Base-by-base conservation (phyloP, 106 monocot species). In the Dioscorea dumetorum region DNA sequence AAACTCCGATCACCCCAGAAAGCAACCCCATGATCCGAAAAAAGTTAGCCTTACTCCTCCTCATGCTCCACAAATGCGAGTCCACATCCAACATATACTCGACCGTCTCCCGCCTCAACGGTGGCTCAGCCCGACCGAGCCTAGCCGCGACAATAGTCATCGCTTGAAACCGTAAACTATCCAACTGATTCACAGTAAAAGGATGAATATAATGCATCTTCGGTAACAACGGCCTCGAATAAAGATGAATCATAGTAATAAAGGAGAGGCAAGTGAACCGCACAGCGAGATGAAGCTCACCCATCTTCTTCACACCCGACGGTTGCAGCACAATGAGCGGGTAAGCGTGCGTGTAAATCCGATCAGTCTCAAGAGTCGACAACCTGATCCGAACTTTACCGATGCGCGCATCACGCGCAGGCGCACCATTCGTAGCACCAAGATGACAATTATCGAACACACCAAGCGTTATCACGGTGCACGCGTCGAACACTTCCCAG, bases 11-110 rank as follows among this genome's bases (percentile, higher is more conserved):
- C 4, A 70, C 48, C 10, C 88, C 81, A 0, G 88, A 88, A 22
- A 82, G 70, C 51, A 82, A 64, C 13, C 78, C 76, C 76, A 88
- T 82, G 67, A 84, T 73, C 8, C 88, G 76, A 69, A 84, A 84
- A 70, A 88, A 88, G 76, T 84, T 88, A 22, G 88, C 88, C 71
- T 88, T 88, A 79, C 84, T 88, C 67, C 84, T 62, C 34, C 81
- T 67, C 88, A 84, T 88, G 67, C 88, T 88, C 88, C 88, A 88
- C 78, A 88, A 72, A 67, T 88, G 88, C 3, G 88, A 88, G 34
- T 88, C 88, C 20, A 85, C 88, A 41, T 84, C 88, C 4, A 88
- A 81, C 79, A 84, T 79, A 76, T 82, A 88, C 69, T 88, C 88
- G 41, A 88, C 88, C 35, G 77, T 84, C 77, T 88, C 88, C 65